Base-by-base conservation (phyloP, 768 basidiomycete genomes). In the Hypholoma sublateritium region DNA sequence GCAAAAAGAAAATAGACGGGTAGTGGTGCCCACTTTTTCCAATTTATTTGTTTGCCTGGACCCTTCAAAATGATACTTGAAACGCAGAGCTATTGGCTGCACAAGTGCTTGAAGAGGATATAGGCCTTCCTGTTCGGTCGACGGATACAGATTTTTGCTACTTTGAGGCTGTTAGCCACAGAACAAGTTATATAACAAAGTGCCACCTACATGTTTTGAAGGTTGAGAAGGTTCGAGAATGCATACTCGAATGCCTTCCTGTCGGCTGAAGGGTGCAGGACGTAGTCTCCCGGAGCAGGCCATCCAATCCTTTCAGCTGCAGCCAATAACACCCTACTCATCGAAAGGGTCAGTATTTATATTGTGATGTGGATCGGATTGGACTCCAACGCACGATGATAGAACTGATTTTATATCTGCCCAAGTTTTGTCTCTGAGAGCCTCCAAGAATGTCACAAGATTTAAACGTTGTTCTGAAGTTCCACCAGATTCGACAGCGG, bases 31-130 rank as follows among this genome's bases (percentile, higher is more conserved):
- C 50, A 91, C 95, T 84, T 98, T 98, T 74, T 98, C 96, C 9
- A 94, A 70, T 50, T 92, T 80, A 70, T 98, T 99, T 0, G 97
- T 99, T 61, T 86, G 83, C 35, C 93, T 79, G 16, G 83, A 78
- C 0, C 91, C 86, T 56, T 98, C 94, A 59, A 98, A 98, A 67
- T 99, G 97, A 68, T 89, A 99, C 65, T 89, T 92, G 78, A 98
- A 99, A 17, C 97, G 84, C 58, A 93, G 72, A 1, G 88, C 77
- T 48, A 99, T 80, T 1, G 95, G 91, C 43, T 88, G 85, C 3
- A 93, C 82, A 16, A 99, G 81, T 2, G 91, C 88, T 67, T 93
- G 88, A 16, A 98, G 65, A 1, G 97, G 84, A 70, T 95, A 95
- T 34, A 98, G 67, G 0, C 87, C 86, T 47, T 84, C 80, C 65